Percentiles rank a stretch among this genome's conserved stretches.
Evolutionary conservation across 345 rosid genomes (phyloP).

Genomic region (Populus nigra): DNA sequence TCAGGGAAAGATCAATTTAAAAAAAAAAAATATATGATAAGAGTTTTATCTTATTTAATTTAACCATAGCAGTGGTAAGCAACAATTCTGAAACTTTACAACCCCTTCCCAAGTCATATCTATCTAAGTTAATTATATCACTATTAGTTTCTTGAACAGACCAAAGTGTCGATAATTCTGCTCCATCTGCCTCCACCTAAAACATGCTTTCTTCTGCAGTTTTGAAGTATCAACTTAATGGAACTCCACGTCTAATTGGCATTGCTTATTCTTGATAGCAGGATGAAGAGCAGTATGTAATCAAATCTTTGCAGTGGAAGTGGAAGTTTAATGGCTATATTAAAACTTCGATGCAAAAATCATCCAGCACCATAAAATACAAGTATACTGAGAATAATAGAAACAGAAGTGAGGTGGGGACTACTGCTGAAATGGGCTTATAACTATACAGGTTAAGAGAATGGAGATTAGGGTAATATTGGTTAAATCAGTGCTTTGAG

Average conservation of each 20-base stretch:
- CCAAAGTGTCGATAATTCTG: background rate
- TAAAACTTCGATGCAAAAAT: background rate
- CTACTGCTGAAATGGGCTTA: background rate
- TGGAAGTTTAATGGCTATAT: background rate
- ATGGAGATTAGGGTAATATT: background rate
- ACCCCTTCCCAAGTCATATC: background rate
- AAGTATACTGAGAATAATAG: background rate
- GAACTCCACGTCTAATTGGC: background rate
- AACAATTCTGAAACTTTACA: background rate
- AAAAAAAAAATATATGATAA: background rate
- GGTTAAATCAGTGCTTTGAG: background rate
- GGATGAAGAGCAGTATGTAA: background rate
- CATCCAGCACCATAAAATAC: background rate
- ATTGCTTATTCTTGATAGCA: background rate
- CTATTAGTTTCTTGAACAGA: background rate
- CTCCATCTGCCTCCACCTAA: background rate
- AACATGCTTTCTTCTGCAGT: conserved; percentile 1
- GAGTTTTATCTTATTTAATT: background rate
- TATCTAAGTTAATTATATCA: background rate
- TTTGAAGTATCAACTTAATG: background rate
- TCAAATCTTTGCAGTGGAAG: background rate
- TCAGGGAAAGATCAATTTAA: conserved; percentile 3
- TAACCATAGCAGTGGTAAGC: background rate
- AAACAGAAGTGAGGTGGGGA: background rate
- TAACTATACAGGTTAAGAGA: background rate